Percentiles rank a stretch among this genome's conserved stretches.
phyloP scores from a whole-genome alignment of 345 rosid species.

The Reutealis trisperma region DNA sequence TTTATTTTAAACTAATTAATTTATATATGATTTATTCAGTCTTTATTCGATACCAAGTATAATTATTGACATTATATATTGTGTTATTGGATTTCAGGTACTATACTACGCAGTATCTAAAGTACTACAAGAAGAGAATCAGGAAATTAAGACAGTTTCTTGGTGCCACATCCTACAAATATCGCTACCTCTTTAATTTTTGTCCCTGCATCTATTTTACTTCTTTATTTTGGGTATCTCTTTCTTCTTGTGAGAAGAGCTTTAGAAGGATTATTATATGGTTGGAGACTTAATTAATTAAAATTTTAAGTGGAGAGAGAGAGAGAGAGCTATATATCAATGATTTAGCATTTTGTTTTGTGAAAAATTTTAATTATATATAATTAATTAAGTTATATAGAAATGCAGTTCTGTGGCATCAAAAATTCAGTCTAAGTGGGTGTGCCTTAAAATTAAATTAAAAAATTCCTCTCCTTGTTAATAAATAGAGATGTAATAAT shows the following conservation, averaged over 20 bases:
- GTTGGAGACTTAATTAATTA: neutral
- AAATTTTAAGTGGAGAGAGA: neutral
- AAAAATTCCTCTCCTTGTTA: neutral
- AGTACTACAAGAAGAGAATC: neutral
- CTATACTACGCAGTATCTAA: too few species aligned
- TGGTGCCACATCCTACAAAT: neutral
- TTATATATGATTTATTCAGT: too few species aligned
- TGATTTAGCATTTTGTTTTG: conserved; percentile 19
- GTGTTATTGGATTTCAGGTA: too few species aligned
- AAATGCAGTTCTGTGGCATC: conserved; percentile 26
- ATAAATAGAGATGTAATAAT: neutral
- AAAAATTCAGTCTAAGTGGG: neutral
- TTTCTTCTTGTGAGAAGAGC: conserved; percentile 12
- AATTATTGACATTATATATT: too few species aligned
- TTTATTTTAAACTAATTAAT: too few species aligned
- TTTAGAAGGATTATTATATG: conserved; percentile 18
- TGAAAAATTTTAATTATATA: conserved; percentile 13
- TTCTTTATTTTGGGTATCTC: conserved; percentile 1
- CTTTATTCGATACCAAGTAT: too few species aligned
- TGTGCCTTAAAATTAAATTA: neutral
- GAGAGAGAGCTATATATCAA: neutral
- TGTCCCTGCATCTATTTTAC: neutral
- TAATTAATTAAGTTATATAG: conserved; percentile 13
- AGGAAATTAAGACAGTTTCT: neutral
- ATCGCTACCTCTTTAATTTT: neutral